phyloP scores from a whole-genome alignment of 768 basidiomycete genomes.

The Hemileccinum impolitum region DNA sequence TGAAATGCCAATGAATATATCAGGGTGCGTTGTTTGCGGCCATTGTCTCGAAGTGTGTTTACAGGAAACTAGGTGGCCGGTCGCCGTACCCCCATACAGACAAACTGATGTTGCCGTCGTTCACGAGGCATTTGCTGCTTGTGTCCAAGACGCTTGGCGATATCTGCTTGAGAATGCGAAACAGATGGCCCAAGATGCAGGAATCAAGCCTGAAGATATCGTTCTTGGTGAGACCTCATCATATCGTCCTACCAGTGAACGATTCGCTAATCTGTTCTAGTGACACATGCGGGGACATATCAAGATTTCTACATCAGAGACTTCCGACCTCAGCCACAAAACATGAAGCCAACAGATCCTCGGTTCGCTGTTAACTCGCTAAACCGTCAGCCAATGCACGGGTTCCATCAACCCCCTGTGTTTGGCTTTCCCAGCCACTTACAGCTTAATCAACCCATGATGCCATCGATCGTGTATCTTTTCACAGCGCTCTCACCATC shows the following conservation, averaged over 20 bases:
- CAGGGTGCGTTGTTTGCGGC: constrained; percentile 26
- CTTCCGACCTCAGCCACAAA: constrained; percentile 23
- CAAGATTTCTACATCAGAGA: constrained; percentile 41
- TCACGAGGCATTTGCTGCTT: constrained; percentile 29
- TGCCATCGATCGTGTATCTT: constrained; percentile 42
- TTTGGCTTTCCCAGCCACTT: constrained; percentile 12
- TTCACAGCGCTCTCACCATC: constrained; percentile 36
- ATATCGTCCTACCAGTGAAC: too few species aligned
- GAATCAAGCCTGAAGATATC: constrained; percentile 40
- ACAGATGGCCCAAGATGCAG: constrained; percentile 29
- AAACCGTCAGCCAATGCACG: constrained; percentile 14
- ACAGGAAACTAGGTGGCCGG: constrained; percentile 38
- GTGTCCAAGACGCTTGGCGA: constrained; percentile 38
- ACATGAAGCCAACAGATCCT: not conserved
- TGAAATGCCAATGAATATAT: constrained; percentile 29
- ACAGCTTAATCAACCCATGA: constrained; percentile 20
- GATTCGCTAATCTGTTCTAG: constrained; percentile 20
- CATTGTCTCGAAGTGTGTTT: not conserved
- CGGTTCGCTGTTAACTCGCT: constrained; percentile 8
- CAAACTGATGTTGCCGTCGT: constrained; percentile 39
- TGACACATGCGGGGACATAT: constrained; percentile 40
- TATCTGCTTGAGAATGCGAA: constrained; percentile 34
- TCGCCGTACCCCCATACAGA: constrained; percentile 36
- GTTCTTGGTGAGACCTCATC: constrained; percentile 36
- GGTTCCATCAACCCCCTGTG: constrained; percentile 12